These are phyloP conservation scores for Bacidia rubella DNA, from an alignment of 495 filamentous ascomycete genomes.

Conservation along the genomic window DNA sequence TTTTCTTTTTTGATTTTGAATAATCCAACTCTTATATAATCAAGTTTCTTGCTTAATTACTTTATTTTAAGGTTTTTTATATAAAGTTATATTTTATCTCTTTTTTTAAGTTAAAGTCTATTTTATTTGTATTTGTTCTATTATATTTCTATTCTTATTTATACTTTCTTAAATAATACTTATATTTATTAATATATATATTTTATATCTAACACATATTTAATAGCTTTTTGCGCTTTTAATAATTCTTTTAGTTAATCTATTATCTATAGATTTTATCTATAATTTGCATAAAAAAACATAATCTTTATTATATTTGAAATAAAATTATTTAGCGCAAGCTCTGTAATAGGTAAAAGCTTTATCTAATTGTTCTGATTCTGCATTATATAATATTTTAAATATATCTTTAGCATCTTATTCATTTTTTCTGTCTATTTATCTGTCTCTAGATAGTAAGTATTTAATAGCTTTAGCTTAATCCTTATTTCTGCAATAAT, in stretches of 20 bases:
- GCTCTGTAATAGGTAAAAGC: neutral
- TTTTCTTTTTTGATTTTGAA: constrained; percentile 5
- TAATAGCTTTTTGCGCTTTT: neutral
- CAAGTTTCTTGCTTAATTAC: constrained; percentile 3
- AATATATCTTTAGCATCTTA: neutral
- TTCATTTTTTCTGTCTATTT: constrained; percentile 5
- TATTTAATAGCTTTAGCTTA: neutral
- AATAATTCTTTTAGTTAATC: neutral
- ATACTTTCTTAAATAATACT: neutral
- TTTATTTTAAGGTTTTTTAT: constrained; percentile 8
- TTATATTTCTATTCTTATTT: constrained; percentile 1
- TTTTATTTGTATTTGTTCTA: constrained; percentile 1
- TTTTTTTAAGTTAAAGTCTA: constrained; percentile 3
- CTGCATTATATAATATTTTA: neutral
- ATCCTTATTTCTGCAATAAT: constrained; percentile 2
- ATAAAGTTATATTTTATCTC: constrained; percentile 7
- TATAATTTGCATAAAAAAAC: constrained; percentile 5
- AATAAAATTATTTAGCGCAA: neutral
- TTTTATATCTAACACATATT: neutral
- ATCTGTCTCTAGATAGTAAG: constrained; percentile 4
- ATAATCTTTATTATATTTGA: neutral
- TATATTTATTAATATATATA: neutral
- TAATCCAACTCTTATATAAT: constrained; percentile 6
- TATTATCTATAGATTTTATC: neutral
- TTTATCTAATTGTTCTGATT: neutral